Base-by-base conservation (phyloP, 495 filamentous ascomycete species). In the Penicillium pulvis region DNA sequence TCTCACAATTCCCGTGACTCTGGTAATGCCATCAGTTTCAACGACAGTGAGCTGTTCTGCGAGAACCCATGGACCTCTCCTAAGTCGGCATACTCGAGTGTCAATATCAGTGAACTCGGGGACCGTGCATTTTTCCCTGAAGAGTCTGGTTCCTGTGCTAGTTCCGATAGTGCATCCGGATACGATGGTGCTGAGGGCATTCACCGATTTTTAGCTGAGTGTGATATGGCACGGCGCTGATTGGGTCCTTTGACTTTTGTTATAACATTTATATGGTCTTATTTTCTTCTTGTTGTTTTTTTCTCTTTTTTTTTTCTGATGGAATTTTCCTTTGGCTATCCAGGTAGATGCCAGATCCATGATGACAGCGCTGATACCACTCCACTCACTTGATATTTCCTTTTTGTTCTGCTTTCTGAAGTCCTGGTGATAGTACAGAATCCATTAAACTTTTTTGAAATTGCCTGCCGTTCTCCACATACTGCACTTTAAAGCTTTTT, bases 141-240 rank as follows among this genome's bases (percentile, higher is more conserved):
- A 39, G 49, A 67, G 1, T 74, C 76, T 16, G 66, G 6, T n/a
- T 23, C 16, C 49, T 35, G 64, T 51, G 51, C 56, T 53, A 64
- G 66, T 53, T 51, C 75, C 62, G 75, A 71, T 58, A 79, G 53
- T 33, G 73, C 67, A 6, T 73, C 79, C 60, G 85, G 87, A 36
- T 93, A 89, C 65, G 90, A 93, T 60, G 91, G 91, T 8, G 71
- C 90, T 16, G 88, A 95, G 63, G 93, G 93, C 0, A 91, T 98
- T 19, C 90, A 93, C 70, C 83, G 83, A 42, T 97, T 97, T 70
- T 64, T 98, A 48, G 90, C 90, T 68, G 89, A 95, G 62, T 94
- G 92, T 67, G 90, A 97, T 70, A 76, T 78, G 17, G 82, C 85
- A 33, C 69, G 66, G 44, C 68, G 61, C 45, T 66, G 42, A 62